Conservation (phyloP, 257 asterid species). For the Solanum phureja region DNA sequence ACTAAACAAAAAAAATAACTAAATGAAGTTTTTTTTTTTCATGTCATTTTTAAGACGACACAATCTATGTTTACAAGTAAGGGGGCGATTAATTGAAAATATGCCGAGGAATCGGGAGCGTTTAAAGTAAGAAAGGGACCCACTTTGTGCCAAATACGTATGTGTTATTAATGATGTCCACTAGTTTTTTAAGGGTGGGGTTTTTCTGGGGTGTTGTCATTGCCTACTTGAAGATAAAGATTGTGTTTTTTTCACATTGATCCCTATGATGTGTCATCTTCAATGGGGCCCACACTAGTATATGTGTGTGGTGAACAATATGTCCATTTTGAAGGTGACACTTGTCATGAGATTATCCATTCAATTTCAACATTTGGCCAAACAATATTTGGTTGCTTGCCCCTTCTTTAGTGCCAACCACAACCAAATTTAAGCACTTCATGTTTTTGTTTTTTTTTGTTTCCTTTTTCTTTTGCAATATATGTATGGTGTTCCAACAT, state of each 20-base stretch:
- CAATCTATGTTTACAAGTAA: neutral
- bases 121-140: neutral
- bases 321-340: neutral
- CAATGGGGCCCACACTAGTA: neutral
- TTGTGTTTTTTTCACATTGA: neutral
- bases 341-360: neutral
- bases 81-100: neutral
- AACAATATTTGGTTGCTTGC: neutral
- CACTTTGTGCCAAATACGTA: neutral
- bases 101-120: neutral
- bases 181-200: neutral
- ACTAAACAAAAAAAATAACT: too few species aligned
- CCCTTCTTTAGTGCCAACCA: neutral
- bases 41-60: too few species aligned
- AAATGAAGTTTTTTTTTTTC: too few species aligned
- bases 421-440: neutral
- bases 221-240: neutral
- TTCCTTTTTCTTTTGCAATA: neutral
- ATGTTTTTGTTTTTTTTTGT: neutral
- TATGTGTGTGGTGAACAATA: neutral
- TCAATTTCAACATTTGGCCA: neutral
- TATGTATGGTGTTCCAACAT: neutral
- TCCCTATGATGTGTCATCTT: neutral
- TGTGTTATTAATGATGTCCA: neutral
- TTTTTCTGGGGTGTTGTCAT: neutral